phyloP scores from a whole-genome alignment of 1,284 basidiomycete species.

The Trichosporon sp. region DNA sequence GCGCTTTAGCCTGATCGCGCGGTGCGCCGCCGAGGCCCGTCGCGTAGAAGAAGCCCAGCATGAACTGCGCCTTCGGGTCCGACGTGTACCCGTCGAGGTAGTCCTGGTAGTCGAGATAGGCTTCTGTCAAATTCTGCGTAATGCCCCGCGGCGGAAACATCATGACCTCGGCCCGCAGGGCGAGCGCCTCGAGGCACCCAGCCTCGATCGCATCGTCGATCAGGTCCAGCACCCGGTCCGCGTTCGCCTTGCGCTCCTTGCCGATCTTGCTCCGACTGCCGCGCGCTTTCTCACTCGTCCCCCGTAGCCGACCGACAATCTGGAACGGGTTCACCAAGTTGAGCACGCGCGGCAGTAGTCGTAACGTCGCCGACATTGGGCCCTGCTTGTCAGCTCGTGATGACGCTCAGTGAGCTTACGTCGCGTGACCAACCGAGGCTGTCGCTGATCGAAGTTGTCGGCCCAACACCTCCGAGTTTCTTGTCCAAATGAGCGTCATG shows the following conservation, averaged over 20 bases:
- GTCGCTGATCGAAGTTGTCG: slow-evolving; percentile 30
- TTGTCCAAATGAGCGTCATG: slow-evolving; percentile 27
- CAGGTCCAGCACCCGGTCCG: slow-evolving; percentile 69
- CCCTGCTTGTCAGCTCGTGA: slow-evolving; percentile 24
- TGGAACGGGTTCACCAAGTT: slow-evolving; percentile 35
- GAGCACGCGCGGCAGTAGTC: slow-evolving; percentile 33
- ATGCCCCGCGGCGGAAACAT: slow-evolving; percentile 52
- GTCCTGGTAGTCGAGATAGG: slow-evolving; percentile 23
- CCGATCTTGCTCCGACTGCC: slow-evolving; percentile 13
- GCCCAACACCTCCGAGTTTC: slow-evolving; percentile 22
- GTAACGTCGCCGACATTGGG: slow-evolving; percentile 37
- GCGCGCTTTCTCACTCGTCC: slow-evolving; percentile 8
- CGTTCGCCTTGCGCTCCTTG: slow-evolving; percentile 23
- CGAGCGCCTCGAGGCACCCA: slow-evolving; percentile 71
- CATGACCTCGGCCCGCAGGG: slow-evolving; percentile 64
- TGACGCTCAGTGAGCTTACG: slow-evolving; percentile 14
- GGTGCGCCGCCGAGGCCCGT: slow-evolving; percentile 68
- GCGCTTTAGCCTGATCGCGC: slow-evolving; percentile 56
- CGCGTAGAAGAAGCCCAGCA: slow-evolving; percentile 79
- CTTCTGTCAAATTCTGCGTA: slow-evolving; percentile 33
- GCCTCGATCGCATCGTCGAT: slow-evolving; percentile 71
- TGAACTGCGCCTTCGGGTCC: slow-evolving; percentile 75
- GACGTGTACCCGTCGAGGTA: slow-evolving; percentile 46
- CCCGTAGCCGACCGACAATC: slow-evolving; percentile 5
- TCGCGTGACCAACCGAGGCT: slow-evolving; percentile 39